Evolutionary conservation across 345 rosid species (phyloP).

Genomic region (Eucalyptus marginata): DNA sequence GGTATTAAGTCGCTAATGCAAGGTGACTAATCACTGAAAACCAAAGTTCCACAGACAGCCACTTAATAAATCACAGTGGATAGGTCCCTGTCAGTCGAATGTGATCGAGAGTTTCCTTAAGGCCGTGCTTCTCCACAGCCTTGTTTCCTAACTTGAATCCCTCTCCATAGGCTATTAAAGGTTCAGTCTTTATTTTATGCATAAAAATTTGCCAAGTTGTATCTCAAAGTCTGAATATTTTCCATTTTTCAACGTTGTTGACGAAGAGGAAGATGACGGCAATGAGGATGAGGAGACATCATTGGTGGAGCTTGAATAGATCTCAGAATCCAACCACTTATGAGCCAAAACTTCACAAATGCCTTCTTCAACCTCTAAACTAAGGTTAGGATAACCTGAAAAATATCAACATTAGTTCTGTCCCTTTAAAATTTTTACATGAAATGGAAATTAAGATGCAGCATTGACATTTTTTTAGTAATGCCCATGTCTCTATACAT

Average conservation of each 20-base stretch:
- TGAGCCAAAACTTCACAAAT: constrained; percentile 89
- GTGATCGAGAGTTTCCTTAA: constrained; percentile 64
- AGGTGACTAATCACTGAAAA: neutral
- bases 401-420: neutral
- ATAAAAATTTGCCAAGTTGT: constrained; percentile 78
- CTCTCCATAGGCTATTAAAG: constrained; percentile 68
- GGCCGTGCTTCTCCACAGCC: constrained; percentile 61
- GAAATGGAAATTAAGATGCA: neutral
- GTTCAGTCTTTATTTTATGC: constrained; percentile 68
- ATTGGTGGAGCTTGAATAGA: constrained; percentile 22
- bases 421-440: neutral
- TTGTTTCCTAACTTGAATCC: constrained; percentile 65
- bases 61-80: neutral
- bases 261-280: constrained; percentile 23
- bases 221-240: constrained; percentile 68
- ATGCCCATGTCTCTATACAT: neutral
- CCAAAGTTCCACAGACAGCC: neutral
- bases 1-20: neutral
- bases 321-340: constrained; percentile 89
- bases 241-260: constrained; percentile 71
- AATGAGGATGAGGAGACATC: constrained; percentile 24
- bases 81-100: constrained; percentile 37
- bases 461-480: neutral
- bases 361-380: constrained; percentile 91
- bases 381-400: constrained; percentile 66